phyloP scores from a whole-genome alignment of 257 asterid genomes.

The Fraxinus americana region DNA sequence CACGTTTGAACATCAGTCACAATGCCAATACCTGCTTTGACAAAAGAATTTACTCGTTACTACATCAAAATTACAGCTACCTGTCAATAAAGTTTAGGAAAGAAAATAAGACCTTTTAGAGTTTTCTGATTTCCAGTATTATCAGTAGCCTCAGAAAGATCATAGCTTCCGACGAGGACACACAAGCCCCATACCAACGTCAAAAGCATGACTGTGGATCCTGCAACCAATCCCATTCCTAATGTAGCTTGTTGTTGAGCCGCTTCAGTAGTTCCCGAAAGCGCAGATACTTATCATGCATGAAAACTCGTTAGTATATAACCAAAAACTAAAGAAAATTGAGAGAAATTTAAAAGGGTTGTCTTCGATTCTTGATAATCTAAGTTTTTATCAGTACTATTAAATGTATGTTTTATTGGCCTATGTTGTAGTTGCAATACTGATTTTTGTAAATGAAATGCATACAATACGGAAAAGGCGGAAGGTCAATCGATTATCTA shows the following conservation, averaged over 20 bases:
- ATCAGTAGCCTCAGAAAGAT: slow-evolving; percentile 36
- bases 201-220: slow-evolving; percentile 61
- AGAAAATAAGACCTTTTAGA: slow-evolving; percentile 27
- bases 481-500: too few relatives aligned
- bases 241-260: slow-evolving; percentile 58
- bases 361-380: neutral
- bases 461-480: neutral
- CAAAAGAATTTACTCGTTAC: neutral
- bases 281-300: slow-evolving; percentile 35
- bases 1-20: slow-evolving; percentile 58
- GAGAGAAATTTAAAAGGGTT: neutral
- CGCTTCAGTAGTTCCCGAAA: slow-evolving; percentile 45
- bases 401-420: too few relatives aligned
- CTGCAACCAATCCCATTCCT: slow-evolving; percentile 70
- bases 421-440: neutral
- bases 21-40: slow-evolving; percentile 43
- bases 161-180: slow-evolving; percentile 55
- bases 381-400: neutral
- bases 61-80: neutral
- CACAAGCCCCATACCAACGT: slow-evolving; percentile 66
- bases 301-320: neutral
- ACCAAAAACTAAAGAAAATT: too few relatives aligned
- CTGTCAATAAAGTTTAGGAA: neutral
- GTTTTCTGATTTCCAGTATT: slow-evolving; percentile 19
- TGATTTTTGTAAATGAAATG: neutral